Evolutionary conservation across 1,284 basidiomycete species (phyloP), one percentile per base, ranked within the genome.

Genomic region (Fomitiporia mediterranea): DNA sequence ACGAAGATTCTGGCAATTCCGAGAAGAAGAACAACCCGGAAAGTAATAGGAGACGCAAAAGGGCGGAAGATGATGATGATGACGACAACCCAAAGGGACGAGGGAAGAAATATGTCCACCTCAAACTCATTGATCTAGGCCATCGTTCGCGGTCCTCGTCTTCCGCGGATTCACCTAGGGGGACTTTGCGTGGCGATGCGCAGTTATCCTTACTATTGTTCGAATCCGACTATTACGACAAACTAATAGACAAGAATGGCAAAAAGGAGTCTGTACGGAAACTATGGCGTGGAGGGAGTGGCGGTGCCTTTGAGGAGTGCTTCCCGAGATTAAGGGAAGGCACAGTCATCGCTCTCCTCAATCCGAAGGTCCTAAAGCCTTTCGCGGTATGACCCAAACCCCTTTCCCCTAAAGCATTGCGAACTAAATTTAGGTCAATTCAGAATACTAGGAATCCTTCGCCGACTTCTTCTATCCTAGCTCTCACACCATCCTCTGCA

Each of bases 291-390:
- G 94, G 95, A 1, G 95, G 96, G 0, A 94, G 91, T 61, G 82
- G 84, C 1, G 95, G 96, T 4, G 95, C 95, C 0, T 99, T 92
- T 66, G 96, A 98, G 68, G 77, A 74, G 61, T 76, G 80, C 57
- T 82, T 91, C 71, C 86, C 89, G 56, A 91, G 91, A 67, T 73
- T 96, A 59, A 83, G 82, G 48, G 89, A 94, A 60, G 96, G 96
- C 1, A 87, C 91, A 46, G 90, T 98, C 2, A 76, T 99, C 25
- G 91, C 93, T 0, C 77, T 99, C 34, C 72, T 98, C 25, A 98
- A 96, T 66, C 94, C 96, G 0, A 82, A 81, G 57, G 81, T 98
- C 37, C 73, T 96, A 54, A 91, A 90, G 64, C 92, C 93, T 11
- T 84, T 88, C 60, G 84, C 89, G 70, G 93, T 92, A 57, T 51